Evolutionary conservation across 371 early-diverging fungal species (phyloP).

Genomic region (Apophysomyces ossiformis): DNA sequence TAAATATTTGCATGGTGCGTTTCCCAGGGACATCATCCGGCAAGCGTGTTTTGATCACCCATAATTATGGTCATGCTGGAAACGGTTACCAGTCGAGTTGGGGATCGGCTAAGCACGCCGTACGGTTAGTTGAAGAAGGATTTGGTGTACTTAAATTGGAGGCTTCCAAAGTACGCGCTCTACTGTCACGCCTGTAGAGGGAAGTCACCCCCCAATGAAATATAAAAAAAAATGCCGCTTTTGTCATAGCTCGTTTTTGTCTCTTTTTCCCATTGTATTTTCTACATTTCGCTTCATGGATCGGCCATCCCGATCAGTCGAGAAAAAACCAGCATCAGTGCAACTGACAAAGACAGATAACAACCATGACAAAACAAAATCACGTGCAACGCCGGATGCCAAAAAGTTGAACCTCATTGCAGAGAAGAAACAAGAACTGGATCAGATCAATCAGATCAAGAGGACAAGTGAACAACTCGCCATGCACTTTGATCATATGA

Average conservation of each 20-base stretch:
- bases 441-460: conserved; percentile 2
- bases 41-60: conserved; percentile 56
- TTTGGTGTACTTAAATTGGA: conserved; percentile 19
- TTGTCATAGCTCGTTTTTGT: neutral
- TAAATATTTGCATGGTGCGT: too few relatives aligned
- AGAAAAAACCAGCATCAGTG: neutral
- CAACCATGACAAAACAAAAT: neutral
- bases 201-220: neutral
- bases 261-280: neutral
- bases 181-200: conserved; percentile 8
- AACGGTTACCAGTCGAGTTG: conserved; percentile 74
- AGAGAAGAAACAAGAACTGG: conserved; percentile 4
- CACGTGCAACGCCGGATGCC: neutral
- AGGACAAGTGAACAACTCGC: conserved; percentile 1
- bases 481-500: neutral
- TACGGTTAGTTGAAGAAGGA: conserved; percentile 50
- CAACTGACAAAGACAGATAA: neutral
- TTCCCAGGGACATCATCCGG: conserved; percentile 34
- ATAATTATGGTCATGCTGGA: conserved; percentile 78
- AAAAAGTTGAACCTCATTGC: conserved; percentile 5
- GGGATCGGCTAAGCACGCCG: conserved; percentile 65
- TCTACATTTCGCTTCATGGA: neutral
- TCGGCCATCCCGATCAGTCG: neutral
- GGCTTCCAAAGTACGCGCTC: conserved; percentile 14
- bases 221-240: neutral